Evolutionary conservation across 768 basidiomycete genomes (phyloP).

Genomic region (Lepiota venenata): DNA sequence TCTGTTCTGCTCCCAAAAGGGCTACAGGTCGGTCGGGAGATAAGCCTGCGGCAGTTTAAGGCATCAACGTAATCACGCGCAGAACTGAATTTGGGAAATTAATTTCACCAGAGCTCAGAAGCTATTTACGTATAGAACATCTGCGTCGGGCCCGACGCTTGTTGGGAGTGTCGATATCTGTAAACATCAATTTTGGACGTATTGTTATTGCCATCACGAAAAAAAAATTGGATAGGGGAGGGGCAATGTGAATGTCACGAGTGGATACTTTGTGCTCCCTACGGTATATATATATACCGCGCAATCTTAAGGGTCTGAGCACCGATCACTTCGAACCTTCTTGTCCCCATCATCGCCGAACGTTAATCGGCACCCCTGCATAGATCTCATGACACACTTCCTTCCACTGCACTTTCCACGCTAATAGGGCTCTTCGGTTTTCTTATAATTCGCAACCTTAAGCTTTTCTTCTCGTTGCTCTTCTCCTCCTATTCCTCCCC

Average conservation of each 20-base stretch:
- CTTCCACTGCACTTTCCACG: background rate
- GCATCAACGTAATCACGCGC: too few species aligned
- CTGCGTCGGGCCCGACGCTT: too few species aligned
- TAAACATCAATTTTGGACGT: too few species aligned
- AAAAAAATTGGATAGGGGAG: too few species aligned
- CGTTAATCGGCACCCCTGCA: background rate
- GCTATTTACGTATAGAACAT: too few species aligned
- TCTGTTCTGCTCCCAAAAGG: constrained; percentile 1
- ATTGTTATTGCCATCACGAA: too few species aligned
- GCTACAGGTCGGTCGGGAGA: background rate
- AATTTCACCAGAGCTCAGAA: too few species aligned
- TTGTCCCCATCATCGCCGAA: background rate
- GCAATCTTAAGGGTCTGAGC: background rate
- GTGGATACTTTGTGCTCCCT: too few species aligned
- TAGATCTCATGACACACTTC: constrained; percentile 6
- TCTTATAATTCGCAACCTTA: background rate
- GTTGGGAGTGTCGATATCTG: too few species aligned
- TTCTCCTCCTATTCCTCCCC: constrained; percentile 11
- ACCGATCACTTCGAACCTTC: constrained; percentile 3
- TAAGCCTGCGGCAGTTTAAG: background rate
- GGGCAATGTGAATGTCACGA: too few species aligned
- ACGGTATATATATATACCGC: background rate
- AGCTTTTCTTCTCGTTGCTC: constrained; percentile 4
- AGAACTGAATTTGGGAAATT: too few species aligned
- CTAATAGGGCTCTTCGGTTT: background rate